Evolutionary conservation across 2,329 filamentous ascomycete species (phyloP), one percentile per base, ranked within the genome.

Genomic region (Fusarium mundagurra): DNA sequence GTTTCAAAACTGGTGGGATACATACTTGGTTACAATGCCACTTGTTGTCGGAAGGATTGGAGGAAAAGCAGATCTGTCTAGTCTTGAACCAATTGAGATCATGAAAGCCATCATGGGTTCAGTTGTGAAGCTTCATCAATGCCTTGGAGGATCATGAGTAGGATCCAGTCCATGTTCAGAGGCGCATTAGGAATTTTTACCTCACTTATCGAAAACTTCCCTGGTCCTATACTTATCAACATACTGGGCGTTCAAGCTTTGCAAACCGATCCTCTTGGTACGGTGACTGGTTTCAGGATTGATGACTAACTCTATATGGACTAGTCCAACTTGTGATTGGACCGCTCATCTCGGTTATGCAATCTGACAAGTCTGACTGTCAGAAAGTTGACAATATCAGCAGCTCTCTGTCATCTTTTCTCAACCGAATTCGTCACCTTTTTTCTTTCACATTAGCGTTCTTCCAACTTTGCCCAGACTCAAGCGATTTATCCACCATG

Each of bases 301-400:
- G 2, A 5, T 12, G 22, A 20, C 31, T 51, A 53, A 20, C 48
- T 34, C 12, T 36, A 3, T 20, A 54, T 10, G 10, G 20, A 18
- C 51, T 18, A 27, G 51, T 9, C 5, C 8, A 8, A 8, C 17
- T 24, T 12, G 2, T 60, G 17, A 27, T 60, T 60, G 22, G 14
- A 12, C 3, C 1, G 6, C 14, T 33, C 13, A 45, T 36, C 12
- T 61, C 57, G 57, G 22, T 64, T 64, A 64, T 62, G 61, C 61
- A 64, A 24, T 62, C 61, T 64, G 55, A 62, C 61, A 50, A 29
- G 29, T 16, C 36, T 59, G 34, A 48, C 44, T 24, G 33, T 62
- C 24, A 64, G 36, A 64, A 29, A 41, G 61, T 61, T 33, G 53
- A 20, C 29, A 24, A 38, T 38, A 34, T 18, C 51, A 33, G 13